These are phyloP conservation scores for Brettanomyces naardenensis DNA, from an alignment of 805 yeast species.

Conservation along the genomic window DNA sequence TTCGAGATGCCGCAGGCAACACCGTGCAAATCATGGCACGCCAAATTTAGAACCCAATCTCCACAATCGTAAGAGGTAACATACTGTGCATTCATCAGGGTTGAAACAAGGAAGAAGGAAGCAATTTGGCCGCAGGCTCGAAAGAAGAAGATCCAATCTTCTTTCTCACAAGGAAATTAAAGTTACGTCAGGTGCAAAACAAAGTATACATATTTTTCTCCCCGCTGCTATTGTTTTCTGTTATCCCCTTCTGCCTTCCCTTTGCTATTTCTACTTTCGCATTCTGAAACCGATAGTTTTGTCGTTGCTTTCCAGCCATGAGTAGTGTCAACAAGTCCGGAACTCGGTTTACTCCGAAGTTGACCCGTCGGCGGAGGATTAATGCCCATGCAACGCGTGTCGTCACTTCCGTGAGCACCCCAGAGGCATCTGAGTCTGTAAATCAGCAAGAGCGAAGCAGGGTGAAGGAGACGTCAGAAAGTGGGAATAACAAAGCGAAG, in stretches of 20 bases:
- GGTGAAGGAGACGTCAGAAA: slow-evolving; percentile 2
- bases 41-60: slow-evolving; percentile 45
- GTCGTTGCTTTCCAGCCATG: no score
- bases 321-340: slow-evolving; percentile 38
- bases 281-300: no score
- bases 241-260: no score
- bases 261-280: no score
- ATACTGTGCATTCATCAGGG: slow-evolving; percentile 11
- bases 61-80: slow-evolving; percentile 23
- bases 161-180: no score
- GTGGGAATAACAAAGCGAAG: no score
- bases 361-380: slow-evolving; percentile 23
- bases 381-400: not conserved
- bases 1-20: slow-evolving; percentile 39
- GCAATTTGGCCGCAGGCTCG: no score
- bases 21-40: slow-evolving; percentile 24
- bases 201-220: no score
- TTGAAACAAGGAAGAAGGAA: not conserved
- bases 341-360: slow-evolving; percentile 60
- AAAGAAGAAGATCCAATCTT: no score
- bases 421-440: no score
- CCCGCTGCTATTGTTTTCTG: no score
- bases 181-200: no score
- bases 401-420: not conserved
- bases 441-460: not conserved